Evolutionary conservation across 202 grass and related monocot species (phyloP), one percentile per base, ranked within the genome.

Genomic region (Panicum virgatum): DNA sequence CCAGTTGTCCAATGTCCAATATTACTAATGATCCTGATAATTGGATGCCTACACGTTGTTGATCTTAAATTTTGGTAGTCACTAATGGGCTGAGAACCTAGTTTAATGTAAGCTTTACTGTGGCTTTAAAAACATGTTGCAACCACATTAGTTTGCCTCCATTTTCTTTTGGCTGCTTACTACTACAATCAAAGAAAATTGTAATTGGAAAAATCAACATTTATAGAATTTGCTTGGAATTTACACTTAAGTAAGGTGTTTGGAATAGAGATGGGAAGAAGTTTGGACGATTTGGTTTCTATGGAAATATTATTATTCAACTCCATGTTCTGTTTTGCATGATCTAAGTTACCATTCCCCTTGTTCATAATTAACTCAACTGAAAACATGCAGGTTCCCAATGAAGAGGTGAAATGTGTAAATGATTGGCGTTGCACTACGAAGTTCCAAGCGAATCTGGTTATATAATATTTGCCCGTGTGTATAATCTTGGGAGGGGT

Each of bases 401-500:
- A 39, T 75, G 80, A 80, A 83, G 84, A 83, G 69, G 30, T 43
- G 36, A 80, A 80, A 83, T 80, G 80, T 80, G 86, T 71, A 83
- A 80, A 90, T 75, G 79, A 79, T 75, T 86, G 53, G 69, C 44
- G 66, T 65, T 37, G 62, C 4, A 61, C 73, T 18, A 39, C 12
- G 9, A 69, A 51, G 80, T 69, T 69, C 26, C 69, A 62, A 75
- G 62, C 2, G n/a, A 83, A 52, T 75, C 42, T 57, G 40, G 70
- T 53, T 47, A 78, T 80, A 65, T 78, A 59, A 77, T 89, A 72
- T 32, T 85, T 89, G 29, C 56, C 53, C 44, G 23, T 86, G 79
- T 89, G 67, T 83, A 90, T 78, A 86, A 86, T 86, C 74, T 86
- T 80, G 36, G 84, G 62, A n/a, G n/a, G 69, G 12, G 68, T 53